Evolutionary conservation across 768 basidiomycete genomes (phyloP).

Genomic region (Mycena haematopus): DNA sequence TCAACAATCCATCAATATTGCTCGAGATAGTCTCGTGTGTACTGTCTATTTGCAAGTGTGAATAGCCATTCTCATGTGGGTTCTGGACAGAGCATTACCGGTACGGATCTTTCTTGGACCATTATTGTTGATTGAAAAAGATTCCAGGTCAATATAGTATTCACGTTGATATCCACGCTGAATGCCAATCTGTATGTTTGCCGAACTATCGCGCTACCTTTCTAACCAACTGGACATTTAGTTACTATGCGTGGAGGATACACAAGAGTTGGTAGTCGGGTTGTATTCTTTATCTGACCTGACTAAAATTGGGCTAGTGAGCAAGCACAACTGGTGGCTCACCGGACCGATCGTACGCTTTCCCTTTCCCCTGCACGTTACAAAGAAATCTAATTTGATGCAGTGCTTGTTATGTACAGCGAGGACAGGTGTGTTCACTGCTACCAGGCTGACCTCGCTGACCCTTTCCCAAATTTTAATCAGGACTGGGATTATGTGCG

Average conservation of each 20-base stretch:
- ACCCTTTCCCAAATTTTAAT: not conserved
- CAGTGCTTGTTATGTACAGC: slow-evolving; percentile 3
- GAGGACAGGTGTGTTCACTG: slow-evolving; percentile 4
- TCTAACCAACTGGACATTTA: not conserved
- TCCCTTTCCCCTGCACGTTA: not conserved
- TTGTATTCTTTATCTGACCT: not conserved
- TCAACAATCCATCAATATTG: slow-evolving; percentile 28
- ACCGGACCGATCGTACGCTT: slow-evolving; percentile 34
- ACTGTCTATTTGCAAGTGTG: not conserved
- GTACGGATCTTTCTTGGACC: not conserved
- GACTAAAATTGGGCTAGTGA: slow-evolving; percentile 35
- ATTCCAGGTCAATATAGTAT: not conserved
- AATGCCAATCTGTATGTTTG: slow-evolving; percentile 24
- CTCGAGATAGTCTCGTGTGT: slow-evolving; percentile 14
- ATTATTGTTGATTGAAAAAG: not conserved
- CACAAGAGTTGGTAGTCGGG: slow-evolving; percentile 41
- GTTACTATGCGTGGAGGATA: slow-evolving; percentile 35
- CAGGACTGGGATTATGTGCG: slow-evolving; percentile 20
- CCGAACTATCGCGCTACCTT: not conserved
- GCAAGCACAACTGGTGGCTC: slow-evolving; percentile 42
- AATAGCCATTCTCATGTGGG: not conserved
- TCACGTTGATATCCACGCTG: slow-evolving; percentile 10
- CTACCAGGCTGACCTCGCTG: not conserved
- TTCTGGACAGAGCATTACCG: not conserved
- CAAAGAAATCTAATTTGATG: not conserved